Evolutionary conservation across 2,329 filamentous ascomycete genomes (phyloP).

Genomic region (Neopestalotiopsis sp.): DNA sequence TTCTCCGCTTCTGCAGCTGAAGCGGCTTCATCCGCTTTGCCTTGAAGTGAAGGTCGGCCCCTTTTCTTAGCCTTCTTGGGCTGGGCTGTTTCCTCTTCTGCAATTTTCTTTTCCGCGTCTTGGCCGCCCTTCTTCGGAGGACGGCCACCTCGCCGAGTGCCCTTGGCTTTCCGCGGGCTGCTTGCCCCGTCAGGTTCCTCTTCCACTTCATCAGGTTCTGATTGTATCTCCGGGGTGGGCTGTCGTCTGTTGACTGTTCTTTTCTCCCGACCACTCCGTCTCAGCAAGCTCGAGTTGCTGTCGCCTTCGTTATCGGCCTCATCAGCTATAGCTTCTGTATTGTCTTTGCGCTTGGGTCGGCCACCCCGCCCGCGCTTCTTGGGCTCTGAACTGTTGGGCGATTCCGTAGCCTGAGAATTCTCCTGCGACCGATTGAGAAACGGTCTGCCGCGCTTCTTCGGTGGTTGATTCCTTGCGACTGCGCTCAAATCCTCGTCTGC

Average conservation of each 20-base stretch:
- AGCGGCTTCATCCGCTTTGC: conserved; percentile 11
- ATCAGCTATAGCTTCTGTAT: conserved; percentile 25
- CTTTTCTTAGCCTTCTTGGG: conserved; percentile 19
- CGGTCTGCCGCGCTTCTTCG: conserved; percentile 26
- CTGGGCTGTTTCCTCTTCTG: conserved; percentile 2
- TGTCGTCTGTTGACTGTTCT: conserved; percentile 2
- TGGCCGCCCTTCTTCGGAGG: conserved; percentile 1
- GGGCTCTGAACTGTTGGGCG: not conserved
- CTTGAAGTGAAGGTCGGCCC: conserved; percentile 17
- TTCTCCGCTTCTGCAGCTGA: not conserved
- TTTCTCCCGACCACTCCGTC: conserved; percentile 15
- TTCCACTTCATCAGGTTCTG: conserved; percentile 6
- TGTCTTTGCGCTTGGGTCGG: conserved; percentile 15
- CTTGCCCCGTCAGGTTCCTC: conserved; percentile 24
- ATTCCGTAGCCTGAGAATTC: not conserved
- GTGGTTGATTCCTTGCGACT: conserved; percentile 10
- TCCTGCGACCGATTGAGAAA: conserved; percentile 2
- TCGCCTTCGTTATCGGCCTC: conserved; percentile 38
- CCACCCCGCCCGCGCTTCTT: conserved; percentile 18
- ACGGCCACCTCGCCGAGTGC: conserved; percentile 20
- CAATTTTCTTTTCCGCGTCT: not conserved
- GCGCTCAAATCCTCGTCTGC: not conserved
- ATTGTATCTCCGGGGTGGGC: not conserved
- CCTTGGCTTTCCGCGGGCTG: conserved; percentile 26
- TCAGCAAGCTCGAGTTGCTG: conserved; percentile 18